phyloP scores from a whole-genome alignment of 345 rosid genomes.

The Citrus mangshanensis region DNA sequence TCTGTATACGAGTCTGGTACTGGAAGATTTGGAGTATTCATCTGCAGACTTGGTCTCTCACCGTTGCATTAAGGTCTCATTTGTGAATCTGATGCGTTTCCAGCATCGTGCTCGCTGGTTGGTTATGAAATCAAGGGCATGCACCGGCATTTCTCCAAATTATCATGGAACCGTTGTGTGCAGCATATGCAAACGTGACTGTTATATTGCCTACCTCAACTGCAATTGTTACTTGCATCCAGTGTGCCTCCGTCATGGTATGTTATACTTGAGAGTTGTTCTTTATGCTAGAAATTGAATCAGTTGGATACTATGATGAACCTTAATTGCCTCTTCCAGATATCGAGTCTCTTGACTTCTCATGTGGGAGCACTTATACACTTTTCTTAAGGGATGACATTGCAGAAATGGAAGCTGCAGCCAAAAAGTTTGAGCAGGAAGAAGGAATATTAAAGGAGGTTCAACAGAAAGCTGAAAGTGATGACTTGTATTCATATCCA shows the following conservation, averaged over 20 bases:
- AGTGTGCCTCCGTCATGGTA: slow-evolving; percentile 91
- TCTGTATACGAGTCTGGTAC: slow-evolving; percentile 44
- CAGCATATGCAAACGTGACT: slow-evolving; percentile 89
- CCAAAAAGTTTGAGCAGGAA: slow-evolving; percentile 72
- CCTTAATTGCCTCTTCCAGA: slow-evolving; percentile 38
- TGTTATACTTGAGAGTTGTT: slow-evolving; percentile 11
- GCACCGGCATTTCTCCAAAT: slow-evolving; percentile 49
- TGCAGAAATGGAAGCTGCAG: slow-evolving; percentile 76
- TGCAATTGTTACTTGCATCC: slow-evolving; percentile 66
- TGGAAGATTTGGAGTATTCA: slow-evolving; percentile 58
- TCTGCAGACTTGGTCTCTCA: slow-evolving; percentile 55
- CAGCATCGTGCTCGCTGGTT: slow-evolving; percentile 83
- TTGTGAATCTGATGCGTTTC: slow-evolving; percentile 78
- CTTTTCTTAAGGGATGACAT: slow-evolving; percentile 79
- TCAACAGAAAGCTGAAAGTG: slow-evolving; percentile 32
- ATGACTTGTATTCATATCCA: slow-evolving; percentile 52
- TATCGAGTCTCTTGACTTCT: slow-evolving; percentile 49
- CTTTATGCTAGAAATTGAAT: neutral
- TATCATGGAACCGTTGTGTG: slow-evolving; percentile 67
- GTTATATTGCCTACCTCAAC: slow-evolving; percentile 77
- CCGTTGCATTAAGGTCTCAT: slow-evolving; percentile 54
- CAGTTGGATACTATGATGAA: slow-evolving; percentile 12
- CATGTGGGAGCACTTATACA: slow-evolving; percentile 63
- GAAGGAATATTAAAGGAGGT: slow-evolving; percentile 38
- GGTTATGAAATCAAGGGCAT: slow-evolving; percentile 60